Evolutionary conservation across 148 eudicot species (phyloP).

Genomic region (Diospyros lotus): DNA sequence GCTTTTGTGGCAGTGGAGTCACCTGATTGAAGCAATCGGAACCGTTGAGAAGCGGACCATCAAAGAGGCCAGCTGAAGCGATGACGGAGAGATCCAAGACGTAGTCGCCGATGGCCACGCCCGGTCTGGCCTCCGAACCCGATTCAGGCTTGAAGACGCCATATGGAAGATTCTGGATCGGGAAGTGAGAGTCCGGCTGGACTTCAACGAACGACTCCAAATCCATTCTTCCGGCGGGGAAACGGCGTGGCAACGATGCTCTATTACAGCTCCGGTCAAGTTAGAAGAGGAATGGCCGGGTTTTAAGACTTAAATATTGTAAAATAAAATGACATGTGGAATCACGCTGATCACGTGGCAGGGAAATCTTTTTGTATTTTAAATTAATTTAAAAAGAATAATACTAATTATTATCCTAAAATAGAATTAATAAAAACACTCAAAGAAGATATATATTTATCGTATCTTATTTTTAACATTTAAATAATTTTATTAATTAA

Average conservation of each 20-base stretch:
- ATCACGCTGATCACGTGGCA: no score
- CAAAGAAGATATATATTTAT: no score
- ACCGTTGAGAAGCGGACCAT: conserved; percentile 57
- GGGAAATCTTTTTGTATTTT: no score
- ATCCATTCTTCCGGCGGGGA: conserved; percentile 24
- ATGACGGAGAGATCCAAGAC: conserved; percentile 74
- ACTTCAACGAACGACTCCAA: conserved; percentile 64
- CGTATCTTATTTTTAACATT: no score
- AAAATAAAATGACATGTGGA: no score
- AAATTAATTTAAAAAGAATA: no score
- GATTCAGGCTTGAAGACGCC: conserved; percentile 66
- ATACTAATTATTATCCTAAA: no score
- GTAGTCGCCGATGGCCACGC: conserved; percentile 80
- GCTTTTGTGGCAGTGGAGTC: not conserved
- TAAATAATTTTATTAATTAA: no score
- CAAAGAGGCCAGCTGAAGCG: conserved; percentile 54
- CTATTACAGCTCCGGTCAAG: not conserved
- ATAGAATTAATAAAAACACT: no score
- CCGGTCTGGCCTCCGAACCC: conserved; percentile 55
- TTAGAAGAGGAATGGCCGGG: no score
- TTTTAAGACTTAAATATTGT: no score
- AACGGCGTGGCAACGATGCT: not conserved
- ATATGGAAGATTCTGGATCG: conserved; percentile 85
- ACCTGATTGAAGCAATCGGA: conserved; percentile 93
- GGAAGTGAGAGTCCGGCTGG: conserved; percentile 71